Base-by-base conservation (phyloP, 495 filamentous ascomycete genomes). In the Aeminium ludgeri region DNA sequence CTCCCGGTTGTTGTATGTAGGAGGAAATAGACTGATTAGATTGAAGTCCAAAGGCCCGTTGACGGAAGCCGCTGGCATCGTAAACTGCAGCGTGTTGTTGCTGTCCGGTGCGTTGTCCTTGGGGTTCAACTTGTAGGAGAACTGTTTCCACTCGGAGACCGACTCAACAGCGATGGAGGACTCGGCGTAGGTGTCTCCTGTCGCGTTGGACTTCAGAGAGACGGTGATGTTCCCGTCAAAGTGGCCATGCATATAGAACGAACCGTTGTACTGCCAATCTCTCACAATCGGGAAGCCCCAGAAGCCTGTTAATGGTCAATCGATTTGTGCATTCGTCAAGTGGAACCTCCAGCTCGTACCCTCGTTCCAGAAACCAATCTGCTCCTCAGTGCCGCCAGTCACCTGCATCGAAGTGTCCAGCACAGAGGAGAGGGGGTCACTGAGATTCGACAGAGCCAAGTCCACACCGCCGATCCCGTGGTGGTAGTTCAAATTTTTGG, bases 371-470 rank as follows among this genome's bases (percentile, higher is more conserved):
- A 51, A 47, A 4, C 44, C 48, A 29, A 44, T 36, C 23, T 25
- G 23, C 11, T 42, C 40, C n/a, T 28, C 40, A 20, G 28, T 42
- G 35, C 33, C 41, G 32, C 48, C 50, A 23, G 49, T 57, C 3
- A 84, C 72, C 13, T 67, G 65, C 51, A 82, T 57, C 0, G 76
- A 79, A 10, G 67, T 70, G 5, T 63, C 63, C 23, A 83, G 62
- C 36, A 58, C 68, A 11, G 64, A 51, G 33, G 67, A 81, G 33
- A 67, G 64, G 19, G 63, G 68, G 20, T 61, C 50, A 2, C 53
- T 45, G 7, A 63, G 46, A 20, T 51, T 57, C 41, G 73, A 60
- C 19, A 79, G 59, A 5, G 57, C 59, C 25, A 82, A 61, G 10
- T 49, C 44, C 10, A 64, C 66, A 17, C 58, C 61, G 19, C 67